phyloP scores from a whole-genome alignment of 805 yeast species.

The Candida sonorensis region DNA sequence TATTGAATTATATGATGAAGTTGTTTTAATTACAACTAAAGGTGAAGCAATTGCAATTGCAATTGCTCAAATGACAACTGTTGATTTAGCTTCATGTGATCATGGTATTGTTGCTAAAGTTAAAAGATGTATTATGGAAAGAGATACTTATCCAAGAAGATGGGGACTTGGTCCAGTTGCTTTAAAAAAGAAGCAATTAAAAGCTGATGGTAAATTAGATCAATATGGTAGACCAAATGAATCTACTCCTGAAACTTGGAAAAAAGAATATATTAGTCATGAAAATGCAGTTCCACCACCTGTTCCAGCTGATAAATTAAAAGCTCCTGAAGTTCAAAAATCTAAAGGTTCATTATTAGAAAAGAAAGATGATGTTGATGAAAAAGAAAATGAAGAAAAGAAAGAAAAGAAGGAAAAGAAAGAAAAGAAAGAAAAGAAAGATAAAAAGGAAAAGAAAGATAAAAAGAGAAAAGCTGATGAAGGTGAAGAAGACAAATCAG shows the following conservation, averaged over 20 bases:
- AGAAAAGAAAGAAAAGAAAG: constrained; percentile 53
- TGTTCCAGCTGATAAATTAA: constrained; percentile 46
- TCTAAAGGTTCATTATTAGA: constrained; percentile 43
- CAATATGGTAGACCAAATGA: constrained; percentile 92
- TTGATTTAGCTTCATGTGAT: constrained; percentile 92
- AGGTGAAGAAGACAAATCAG: constrained; percentile 14
- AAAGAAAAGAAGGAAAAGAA: constrained; percentile 46
- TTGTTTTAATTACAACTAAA: constrained; percentile 95
- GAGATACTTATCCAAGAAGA: constrained; percentile 98
- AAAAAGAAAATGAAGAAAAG: constrained; percentile 35
- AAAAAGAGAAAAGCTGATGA: constrained; percentile 39
- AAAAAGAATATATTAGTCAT: constrained; percentile 71
- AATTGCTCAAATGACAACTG: constrained; percentile 98
- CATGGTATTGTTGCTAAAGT: constrained; percentile 98
- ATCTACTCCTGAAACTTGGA: constrained; percentile 91
- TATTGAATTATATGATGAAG: constrained; percentile 95
- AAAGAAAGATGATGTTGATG: constrained; percentile 23
- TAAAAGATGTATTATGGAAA: constrained; percentile 99
- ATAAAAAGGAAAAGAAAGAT: constrained; percentile 33
- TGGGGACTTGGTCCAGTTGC: constrained; percentile 99
- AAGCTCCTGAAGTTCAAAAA: constrained; percentile 29
- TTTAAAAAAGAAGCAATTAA: constrained; percentile 95
- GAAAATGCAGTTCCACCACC: constrained; percentile 56
- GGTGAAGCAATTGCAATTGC: constrained; percentile 99
- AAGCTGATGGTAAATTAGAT: constrained; percentile 95